Base-by-base conservation (phyloP, 768 basidiomycete species). In the Lentinula guzmanii region DNA sequence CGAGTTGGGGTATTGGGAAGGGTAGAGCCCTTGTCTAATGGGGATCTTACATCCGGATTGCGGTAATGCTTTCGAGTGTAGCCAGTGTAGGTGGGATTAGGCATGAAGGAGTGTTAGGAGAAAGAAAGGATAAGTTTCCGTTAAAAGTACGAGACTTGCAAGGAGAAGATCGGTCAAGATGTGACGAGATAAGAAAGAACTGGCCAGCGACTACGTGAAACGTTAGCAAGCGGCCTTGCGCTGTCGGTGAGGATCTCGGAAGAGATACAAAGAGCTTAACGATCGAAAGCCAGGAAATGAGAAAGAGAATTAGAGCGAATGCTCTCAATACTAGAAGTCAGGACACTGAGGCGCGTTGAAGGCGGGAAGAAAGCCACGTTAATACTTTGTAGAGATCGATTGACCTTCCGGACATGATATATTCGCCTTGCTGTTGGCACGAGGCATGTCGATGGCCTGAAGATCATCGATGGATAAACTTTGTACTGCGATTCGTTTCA, bases 371-470 rank as follows among this genome's bases (percentile, higher is more conserved):
- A 63, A 64, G 7, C 39, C 13, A 53, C 52, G 55, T 62, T 60
- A 61, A 55, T 53, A 61, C 46, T 35, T 34, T 28, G 31, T 15
- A 37, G 24, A 61, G 50, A 54, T 64, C 58, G 61, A 64, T 64
- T 45, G 55, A 16, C 45, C 18, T 16, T 52, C 37, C 28, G 16
- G 45, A 31, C 35, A 45, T 51, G 43, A 52, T 39, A 73, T 71
- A 73, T 60, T 64, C 71, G 76, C 78, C 78, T 77, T 75, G 70
- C 72, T 69, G 72, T 64, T 67, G 68, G 75, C 77, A 79, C 71
- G 78, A 78, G 78, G 77, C 75, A 42, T 28, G 50, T 55, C 34
- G 52, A 34, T 31, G 63, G 56, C 39, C 61, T 28, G 37, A 53
- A 39, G 41, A 52, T 51, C 60, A 52, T 64, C 64, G 56, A 34